Evolutionary conservation across 176 grass and related monocot genomes (phyloP).

Genomic region (Metroxylon sagu): DNA sequence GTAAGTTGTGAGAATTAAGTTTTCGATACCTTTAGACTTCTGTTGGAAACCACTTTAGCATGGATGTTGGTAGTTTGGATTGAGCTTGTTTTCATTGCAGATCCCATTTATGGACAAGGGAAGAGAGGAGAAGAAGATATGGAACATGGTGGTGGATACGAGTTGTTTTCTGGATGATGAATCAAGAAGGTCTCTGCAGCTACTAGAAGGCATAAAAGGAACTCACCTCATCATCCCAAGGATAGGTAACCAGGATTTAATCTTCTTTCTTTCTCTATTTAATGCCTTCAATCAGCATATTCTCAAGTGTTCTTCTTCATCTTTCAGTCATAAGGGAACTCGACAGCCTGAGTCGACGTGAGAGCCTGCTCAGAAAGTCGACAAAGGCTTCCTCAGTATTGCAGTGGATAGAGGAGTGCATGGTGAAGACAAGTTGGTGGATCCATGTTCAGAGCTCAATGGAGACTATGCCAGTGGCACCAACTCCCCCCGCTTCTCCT

Average conservation of each 20-base stretch:
- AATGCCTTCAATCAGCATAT: slow-evolving; percentile 4
- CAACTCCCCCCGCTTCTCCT: slow-evolving; percentile 87
- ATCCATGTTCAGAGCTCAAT: slow-evolving; percentile 76
- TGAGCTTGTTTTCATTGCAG: slow-evolving; percentile 4
- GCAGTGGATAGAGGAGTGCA: slow-evolving; percentile 79
- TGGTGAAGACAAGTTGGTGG: slow-evolving; percentile 69
- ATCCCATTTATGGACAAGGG: slow-evolving; percentile 7
- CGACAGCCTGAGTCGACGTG: slow-evolving; percentile 60
- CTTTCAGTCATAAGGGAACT: slow-evolving; percentile 80
- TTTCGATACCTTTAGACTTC: no score
- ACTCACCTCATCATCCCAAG: slow-evolving; percentile 65
- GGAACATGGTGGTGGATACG: slow-evolving; percentile 77
- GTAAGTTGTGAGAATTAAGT: slow-evolving; percentile 30
- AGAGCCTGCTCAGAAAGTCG: slow-evolving; percentile 47
- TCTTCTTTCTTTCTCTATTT: neutral
- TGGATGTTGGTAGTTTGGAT: neutral
- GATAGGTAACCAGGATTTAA: slow-evolving; percentile 44
- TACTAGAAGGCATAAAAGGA: slow-evolving; percentile 74
- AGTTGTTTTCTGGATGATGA: slow-evolving; percentile 67
- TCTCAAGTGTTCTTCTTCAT: neutral
- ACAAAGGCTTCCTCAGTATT: slow-evolving; percentile 64
- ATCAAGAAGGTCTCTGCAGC: slow-evolving; percentile 55
- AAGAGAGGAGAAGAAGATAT: slow-evolving; percentile 45
- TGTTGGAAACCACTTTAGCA: neutral
- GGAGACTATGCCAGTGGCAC: slow-evolving; percentile 47